phyloP scores from a whole-genome alignment of 495 filamentous ascomycete genomes.

The Arthonia radiata region DNA sequence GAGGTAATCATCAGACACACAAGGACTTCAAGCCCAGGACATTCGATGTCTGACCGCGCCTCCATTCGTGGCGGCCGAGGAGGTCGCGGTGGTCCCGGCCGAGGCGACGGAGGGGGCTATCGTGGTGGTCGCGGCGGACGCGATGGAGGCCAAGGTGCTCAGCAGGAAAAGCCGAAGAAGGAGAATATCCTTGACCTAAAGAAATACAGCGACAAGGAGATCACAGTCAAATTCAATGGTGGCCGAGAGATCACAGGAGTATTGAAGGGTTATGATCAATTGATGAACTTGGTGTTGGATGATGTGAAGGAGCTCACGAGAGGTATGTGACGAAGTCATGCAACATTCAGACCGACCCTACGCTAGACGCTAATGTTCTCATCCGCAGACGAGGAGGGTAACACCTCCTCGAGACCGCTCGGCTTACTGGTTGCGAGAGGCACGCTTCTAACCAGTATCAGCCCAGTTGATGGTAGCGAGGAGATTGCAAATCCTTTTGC shows the following conservation, averaged over 20 bases:
- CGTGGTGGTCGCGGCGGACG: slow-evolving; percentile 18
- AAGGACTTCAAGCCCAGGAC: no score
- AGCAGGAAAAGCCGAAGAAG: slow-evolving; percentile 65
- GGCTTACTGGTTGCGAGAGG: slow-evolving; percentile 83
- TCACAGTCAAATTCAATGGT: slow-evolving; percentile 88
- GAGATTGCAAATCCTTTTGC: slow-evolving; percentile 87
- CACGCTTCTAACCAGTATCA: slow-evolving; percentile 76
- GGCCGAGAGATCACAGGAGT: slow-evolving; percentile 75
- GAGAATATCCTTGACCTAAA: slow-evolving; percentile 88
- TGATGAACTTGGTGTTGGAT: slow-evolving; percentile 95
- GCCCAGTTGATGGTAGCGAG: slow-evolving; percentile 80
- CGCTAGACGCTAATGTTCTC: background rate
- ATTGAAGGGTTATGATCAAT: slow-evolving; percentile 82
- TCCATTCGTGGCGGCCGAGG: slow-evolving; percentile 15
- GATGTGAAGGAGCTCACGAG: slow-evolving; percentile 73
- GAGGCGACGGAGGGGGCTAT: slow-evolving; percentile 25
- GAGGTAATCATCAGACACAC: no score
- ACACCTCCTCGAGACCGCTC: slow-evolving; percentile 56
- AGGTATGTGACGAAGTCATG: slow-evolving; percentile 26
- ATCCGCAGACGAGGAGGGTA: slow-evolving; percentile 72
- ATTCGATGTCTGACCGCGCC: background rate
- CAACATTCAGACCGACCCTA: background rate
- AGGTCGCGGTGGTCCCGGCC: slow-evolving; percentile 11
- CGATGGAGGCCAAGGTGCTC: slow-evolving; percentile 11
- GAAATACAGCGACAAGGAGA: slow-evolving; percentile 90